These are phyloP conservation scores for Coffea canephora DNA, from an alignment of 257 asterid genomes.

Conservation along the genomic window DNA sequence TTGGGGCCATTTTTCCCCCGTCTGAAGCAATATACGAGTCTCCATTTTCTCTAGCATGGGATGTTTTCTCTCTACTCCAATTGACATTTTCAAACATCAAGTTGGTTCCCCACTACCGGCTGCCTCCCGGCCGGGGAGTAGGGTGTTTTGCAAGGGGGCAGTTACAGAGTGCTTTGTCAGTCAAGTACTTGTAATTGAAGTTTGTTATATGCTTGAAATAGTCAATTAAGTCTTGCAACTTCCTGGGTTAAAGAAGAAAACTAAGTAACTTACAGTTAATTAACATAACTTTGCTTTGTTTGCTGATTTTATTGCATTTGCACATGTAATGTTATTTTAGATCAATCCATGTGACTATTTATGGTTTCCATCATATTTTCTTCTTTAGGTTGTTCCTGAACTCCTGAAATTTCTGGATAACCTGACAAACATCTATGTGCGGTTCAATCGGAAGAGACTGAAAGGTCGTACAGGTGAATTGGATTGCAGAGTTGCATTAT, in stretches of 20 bases:
- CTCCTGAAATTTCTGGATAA: conserved; percentile 86
- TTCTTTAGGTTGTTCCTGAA: conserved; percentile 66
- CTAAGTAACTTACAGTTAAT: not conserved
- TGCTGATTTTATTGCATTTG: not conserved
- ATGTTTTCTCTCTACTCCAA: not conserved
- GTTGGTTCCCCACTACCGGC: too few species aligned
- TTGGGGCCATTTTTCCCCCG: not conserved
- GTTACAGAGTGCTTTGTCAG: not conserved
- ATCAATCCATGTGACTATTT: not conserved
- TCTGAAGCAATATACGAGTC: not conserved
- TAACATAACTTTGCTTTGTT: not conserved
- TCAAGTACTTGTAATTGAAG: not conserved
- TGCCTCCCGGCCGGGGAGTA: not conserved
- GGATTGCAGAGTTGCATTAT: conserved; percentile 92
- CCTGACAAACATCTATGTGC: conserved; percentile 87
- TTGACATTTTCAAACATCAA: not conserved
- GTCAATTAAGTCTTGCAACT: not conserved
- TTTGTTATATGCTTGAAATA: too few species aligned
- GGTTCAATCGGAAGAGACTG: conserved; percentile 91
- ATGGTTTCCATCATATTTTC: not conserved
- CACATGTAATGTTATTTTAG: not conserved
- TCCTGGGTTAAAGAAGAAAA: not conserved
- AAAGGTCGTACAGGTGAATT: conserved; percentile 92
- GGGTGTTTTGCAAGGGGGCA: not conserved
- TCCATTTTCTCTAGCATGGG: not conserved